A percentile compares a stretch with the other conserved stretches of the same genome.
These are phyloP conservation scores for Malassezia dermatis DNA, from an alignment of 1,284 basidiomycete genomes.

Conservation along the genomic window DNA sequence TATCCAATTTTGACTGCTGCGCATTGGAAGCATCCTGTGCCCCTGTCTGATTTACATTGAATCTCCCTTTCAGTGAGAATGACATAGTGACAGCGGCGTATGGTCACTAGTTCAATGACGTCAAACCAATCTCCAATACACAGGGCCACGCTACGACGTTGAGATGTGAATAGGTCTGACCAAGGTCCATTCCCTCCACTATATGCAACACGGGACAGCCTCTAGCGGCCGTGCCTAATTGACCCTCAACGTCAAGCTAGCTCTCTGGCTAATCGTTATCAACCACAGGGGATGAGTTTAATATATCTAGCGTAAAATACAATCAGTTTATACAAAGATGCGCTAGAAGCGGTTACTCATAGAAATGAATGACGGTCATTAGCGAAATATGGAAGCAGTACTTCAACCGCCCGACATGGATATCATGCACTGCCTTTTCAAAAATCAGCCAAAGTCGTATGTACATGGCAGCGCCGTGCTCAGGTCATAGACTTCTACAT, in stretches of 20 bases:
- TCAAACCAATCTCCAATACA: neutral
- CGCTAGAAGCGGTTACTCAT: too few species aligned
- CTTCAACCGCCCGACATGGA: too few species aligned
- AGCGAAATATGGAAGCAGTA: too few species aligned
- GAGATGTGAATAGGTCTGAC: neutral
- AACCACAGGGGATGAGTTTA: neutral
- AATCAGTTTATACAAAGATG: too few species aligned
- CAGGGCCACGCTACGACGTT: neutral
- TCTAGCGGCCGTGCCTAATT: neutral
- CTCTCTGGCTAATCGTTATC: neutral
- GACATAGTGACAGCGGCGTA: slow-evolving; percentile 26
- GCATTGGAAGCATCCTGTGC: neutral
- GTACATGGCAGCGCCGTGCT: too few species aligned
- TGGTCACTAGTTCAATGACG: neutral
- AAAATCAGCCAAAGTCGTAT: too few species aligned
- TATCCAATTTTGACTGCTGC: slow-evolving; percentile 1
- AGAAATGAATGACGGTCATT: too few species aligned
- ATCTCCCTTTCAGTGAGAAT: slow-evolving; percentile 39
- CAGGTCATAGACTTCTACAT: too few species aligned
- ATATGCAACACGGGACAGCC: neutral
- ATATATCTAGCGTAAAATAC: neutral
- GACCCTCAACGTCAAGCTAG: neutral
- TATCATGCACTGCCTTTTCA: too few species aligned
- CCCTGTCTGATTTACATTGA: slow-evolving; percentile 16
- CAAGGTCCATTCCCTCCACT: neutral